These are phyloP conservation scores for Hamigera avellanea DNA, from an alignment of 495 filamentous ascomycete genomes.

Conservation along the genomic window DNA sequence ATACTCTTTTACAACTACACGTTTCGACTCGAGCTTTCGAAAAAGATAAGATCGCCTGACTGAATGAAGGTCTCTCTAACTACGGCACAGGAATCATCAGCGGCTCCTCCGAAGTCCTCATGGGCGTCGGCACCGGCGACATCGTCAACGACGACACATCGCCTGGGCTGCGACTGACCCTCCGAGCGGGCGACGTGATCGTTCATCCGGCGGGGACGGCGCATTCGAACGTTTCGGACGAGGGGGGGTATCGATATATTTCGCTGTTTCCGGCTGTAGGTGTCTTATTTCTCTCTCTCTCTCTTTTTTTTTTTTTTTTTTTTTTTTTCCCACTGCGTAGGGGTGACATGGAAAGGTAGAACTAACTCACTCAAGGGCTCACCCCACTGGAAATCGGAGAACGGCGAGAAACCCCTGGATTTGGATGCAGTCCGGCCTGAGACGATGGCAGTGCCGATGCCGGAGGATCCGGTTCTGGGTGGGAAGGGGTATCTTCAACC, in stretches of 20 bases:
- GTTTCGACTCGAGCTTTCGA: too few relatives aligned
- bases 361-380: conserved; percentile 1
- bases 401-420: conserved; percentile 1
- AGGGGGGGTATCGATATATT: conserved; percentile 3
- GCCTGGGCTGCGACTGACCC: conserved; percentile 1
- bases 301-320: too few relatives aligned
- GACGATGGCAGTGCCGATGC: not conserved
- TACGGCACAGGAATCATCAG: too few relatives aligned
- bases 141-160: too few relatives aligned
- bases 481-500: too few relatives aligned
- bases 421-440: not conserved
- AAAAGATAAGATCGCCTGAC: too few relatives aligned
- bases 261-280: conserved; percentile 4
- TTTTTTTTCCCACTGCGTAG: too few relatives aligned
- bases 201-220: conserved; percentile 5
- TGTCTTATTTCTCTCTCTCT: not conserved
- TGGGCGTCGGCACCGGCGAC: too few relatives aligned
- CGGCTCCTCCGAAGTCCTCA: too few relatives aligned
- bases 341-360: too few relatives aligned
- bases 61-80: too few relatives aligned
- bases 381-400: conserved; percentile 2
- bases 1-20: too few relatives aligned
- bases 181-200: conserved; percentile 3
- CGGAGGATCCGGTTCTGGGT: not conserved
- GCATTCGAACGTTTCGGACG: conserved; percentile 1